Percentiles rank a stretch among this genome's conserved stretches.
Evolutionary conservation across 2,329 filamentous ascomycete genomes (phyloP).

Genomic region (Seiridium cupressi): DNA sequence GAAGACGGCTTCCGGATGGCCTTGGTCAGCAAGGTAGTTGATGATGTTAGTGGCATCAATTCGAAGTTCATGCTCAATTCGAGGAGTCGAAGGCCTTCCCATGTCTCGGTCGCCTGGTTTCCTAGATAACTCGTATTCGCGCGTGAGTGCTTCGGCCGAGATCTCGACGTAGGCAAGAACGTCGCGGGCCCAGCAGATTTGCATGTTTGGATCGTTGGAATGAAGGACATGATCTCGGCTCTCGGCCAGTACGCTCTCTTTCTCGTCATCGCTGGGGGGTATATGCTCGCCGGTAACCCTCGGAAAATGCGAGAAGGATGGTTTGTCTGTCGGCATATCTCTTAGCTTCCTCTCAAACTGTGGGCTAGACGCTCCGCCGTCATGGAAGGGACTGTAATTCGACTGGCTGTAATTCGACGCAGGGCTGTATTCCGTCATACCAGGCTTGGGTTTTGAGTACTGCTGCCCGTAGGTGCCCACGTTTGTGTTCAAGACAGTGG

Average conservation of each 20-base stretch:
- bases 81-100: conserved; percentile 73
- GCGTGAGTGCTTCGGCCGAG: conserved; percentile 71
- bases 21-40: conserved; percentile 83
- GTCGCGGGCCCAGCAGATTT: conserved; percentile 95
- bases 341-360: conserved; percentile 34
- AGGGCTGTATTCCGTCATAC: conserved; percentile 29
- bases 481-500: conserved; percentile 32
- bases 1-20: conserved; percentile 91
- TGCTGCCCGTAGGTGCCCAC: conserved; percentile 24
- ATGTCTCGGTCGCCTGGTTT: conserved; percentile 30
- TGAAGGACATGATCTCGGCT: conserved; percentile 81
- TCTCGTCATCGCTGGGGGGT: conserved; percentile 89
- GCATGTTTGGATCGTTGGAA: conserved; percentile 93
- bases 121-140: conserved; percentile 49
- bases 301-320: conserved; percentile 90
- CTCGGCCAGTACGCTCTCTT: conserved; percentile 84
- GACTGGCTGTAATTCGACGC: conserved; percentile 31
- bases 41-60: conserved; percentile 91
- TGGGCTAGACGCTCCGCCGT: conserved; percentile 32
- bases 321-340: conserved; percentile 52
- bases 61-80: conserved; percentile 83
- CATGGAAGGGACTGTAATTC: conserved; percentile 42
- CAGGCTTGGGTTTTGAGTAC: conserved; percentile 26
- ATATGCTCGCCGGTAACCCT: conserved; percentile 84
- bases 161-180: conserved; percentile 86